These are phyloP conservation scores for Dionaea muscipula DNA, from an alignment of 179 eudicot genomes.

Conservation along the genomic window DNA sequence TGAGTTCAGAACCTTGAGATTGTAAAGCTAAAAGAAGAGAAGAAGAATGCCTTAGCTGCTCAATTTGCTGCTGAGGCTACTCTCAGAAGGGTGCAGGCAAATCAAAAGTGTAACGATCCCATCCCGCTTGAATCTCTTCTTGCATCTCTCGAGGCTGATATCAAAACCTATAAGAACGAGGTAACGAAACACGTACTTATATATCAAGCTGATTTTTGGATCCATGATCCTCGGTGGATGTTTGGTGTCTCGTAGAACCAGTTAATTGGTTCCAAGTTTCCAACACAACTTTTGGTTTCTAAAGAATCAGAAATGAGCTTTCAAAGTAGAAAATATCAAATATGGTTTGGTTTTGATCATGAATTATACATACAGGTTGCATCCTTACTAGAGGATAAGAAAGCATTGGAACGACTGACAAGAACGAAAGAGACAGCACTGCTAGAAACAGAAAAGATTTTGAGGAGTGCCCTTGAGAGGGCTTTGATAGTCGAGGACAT, in stretches of 20 bases:
- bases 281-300: neutral
- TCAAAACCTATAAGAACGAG: conserved; percentile 64
- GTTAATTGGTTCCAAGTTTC: neutral
- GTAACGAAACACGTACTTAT: conserved; percentile 24
- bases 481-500: conserved; percentile 84
- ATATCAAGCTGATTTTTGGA: too few relatives aligned
- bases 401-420: conserved; percentile 61
- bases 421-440: conserved; percentile 87
- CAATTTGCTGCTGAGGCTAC: conserved; percentile 92
- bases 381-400: conserved; percentile 59
- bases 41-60: conserved; percentile 76
- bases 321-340: neutral
- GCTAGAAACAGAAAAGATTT: conserved; percentile 76
- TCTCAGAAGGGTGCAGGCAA: conserved; percentile 64
- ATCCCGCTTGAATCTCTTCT: conserved; percentile 60
- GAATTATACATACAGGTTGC: conserved; percentile 38
- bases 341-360: neutral
- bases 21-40: conserved; percentile 57
- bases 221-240: too few relatives aligned
- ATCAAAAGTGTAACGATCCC: conserved; percentile 59
- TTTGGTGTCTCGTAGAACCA: neutral
- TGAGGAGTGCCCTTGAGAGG: conserved; percentile 86
- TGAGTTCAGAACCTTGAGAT: conserved; percentile 67
- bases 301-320: neutral
- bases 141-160: conserved; percentile 86